Base-by-base conservation (phyloP, 805 yeast genomes). In the Ogataea saltuana region DNA sequence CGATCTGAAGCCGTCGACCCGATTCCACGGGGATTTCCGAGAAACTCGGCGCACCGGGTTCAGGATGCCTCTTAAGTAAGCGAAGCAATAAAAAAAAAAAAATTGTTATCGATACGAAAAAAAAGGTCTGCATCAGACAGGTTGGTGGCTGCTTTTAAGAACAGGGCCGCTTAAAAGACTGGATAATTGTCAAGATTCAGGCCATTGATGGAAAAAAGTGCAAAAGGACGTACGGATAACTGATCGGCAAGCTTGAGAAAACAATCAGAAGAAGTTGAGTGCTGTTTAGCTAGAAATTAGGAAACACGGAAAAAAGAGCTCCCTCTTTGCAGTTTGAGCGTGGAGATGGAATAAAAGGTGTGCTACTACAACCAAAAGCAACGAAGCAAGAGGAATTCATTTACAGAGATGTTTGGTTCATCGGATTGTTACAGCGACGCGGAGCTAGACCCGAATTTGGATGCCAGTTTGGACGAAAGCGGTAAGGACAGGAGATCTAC, bases 31-130 rank as follows among this genome's bases (percentile, higher is more conserved):
- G 37, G 37, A n/a, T 20, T 19, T 38, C 30, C 21, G 13, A 21
- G 32, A n/a, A n/a, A n/a, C n/a, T 46, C 49, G 44, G 45, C 30
- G 29, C 12, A 33, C 46, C 49, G 49, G 44, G 17, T 6, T 1
- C 18, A 13, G 12, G 25, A 31, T 33, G 12, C n/a, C n/a, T n/a
- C n/a, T n/a, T n/a, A n/a, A n/a, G n/a, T n/a, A n/a, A n/a, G n/a
- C n/a, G n/a, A n/a, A n/a, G n/a, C n/a, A n/a, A n/a, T n/a, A n/a
- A n/a, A n/a, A n/a, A n/a, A n/a, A n/a, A 12, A 28, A 12, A 13
- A 28, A 28, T 13, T 34, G 38, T 34, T 34, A 34, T 34, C 38
- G 34, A 32, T 32, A 32, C n/a, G n/a, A 22, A n/a, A 32, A 33
- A 34, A 34, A 34, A 34, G 23, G 38, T 25, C 38, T 34, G 38